Percentiles rank a stretch among this genome's conserved stretches.
Evolutionary conservation across 2,329 filamentous ascomycete genomes (phyloP).

Genomic region (Penicillium expansum): DNA sequence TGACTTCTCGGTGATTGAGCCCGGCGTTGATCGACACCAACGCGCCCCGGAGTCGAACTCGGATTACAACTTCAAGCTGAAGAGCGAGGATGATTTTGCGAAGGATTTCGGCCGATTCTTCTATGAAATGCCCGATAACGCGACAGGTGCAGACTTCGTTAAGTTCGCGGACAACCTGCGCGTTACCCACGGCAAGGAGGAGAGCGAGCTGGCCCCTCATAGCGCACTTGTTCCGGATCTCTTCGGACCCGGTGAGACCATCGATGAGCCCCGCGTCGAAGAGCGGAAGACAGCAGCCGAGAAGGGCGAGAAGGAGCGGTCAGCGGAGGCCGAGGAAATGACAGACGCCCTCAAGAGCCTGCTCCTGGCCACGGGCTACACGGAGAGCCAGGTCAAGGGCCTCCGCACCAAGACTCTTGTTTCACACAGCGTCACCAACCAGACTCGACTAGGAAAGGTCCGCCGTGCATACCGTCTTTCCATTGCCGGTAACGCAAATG

Average conservation of each 20-base stretch:
- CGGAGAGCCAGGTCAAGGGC: conserved; percentile 44
- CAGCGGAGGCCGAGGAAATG: conserved; percentile 33
- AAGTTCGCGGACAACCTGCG: conserved; percentile 48
- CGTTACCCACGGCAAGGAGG: conserved; percentile 51
- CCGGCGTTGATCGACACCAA: conserved; percentile 70
- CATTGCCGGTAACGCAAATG: conserved; percentile 83
- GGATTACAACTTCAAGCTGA: conserved; percentile 59
- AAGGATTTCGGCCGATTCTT: conserved; percentile 55
- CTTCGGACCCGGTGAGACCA: conserved; percentile 44
- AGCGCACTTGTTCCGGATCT: conserved; percentile 52
- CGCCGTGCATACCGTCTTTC: conserved; percentile 70
- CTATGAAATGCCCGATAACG: conserved; percentile 52
- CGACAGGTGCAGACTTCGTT: conserved; percentile 43
- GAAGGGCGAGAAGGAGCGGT: conserved; percentile 30
- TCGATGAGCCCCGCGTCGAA: conserved; percentile 30
- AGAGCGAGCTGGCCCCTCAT: conserved; percentile 50
- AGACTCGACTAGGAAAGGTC: conserved; percentile 95
- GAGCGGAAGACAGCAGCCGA: conserved; percentile 26
- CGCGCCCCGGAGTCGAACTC: conserved; percentile 50
- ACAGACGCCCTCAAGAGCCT: conserved; percentile 49
- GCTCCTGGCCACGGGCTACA: conserved; percentile 57
- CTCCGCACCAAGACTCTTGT: conserved; percentile 73
- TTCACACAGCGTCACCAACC: conserved; percentile 73
- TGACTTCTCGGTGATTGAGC: conserved; percentile 74
- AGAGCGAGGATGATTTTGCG: conserved; percentile 60